These are phyloP conservation scores for Cucumis hystrix DNA, from an alignment of 306 rosid genomes.

Conservation along the genomic window DNA sequence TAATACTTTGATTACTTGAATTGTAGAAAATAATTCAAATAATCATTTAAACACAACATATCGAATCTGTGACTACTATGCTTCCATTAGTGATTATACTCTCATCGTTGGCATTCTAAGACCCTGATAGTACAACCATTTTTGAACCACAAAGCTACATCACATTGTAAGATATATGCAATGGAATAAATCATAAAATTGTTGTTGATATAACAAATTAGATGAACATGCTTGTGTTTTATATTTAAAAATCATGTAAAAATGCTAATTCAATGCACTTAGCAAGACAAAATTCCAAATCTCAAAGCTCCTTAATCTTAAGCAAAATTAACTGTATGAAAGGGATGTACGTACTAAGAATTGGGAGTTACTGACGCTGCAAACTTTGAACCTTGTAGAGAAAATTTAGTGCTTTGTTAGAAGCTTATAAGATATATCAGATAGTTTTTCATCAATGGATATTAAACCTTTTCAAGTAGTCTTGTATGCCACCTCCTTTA, in stretches of 20 bases:
- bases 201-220: background rate
- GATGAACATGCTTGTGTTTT: slow-evolving; percentile 1
- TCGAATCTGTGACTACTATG: no score
- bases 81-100: no score
- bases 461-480: background rate
- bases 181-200: background rate
- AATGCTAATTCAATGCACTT: slow-evolving; percentile 6
- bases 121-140: background rate
- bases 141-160: background rate
- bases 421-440: background rate
- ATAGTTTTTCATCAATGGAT: background rate
- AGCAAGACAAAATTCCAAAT: background rate
- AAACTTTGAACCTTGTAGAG: background rate
- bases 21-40: no score
- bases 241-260: background rate
- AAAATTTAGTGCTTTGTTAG: background rate
- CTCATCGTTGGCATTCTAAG: background rate
- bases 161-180: background rate
- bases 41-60: no score
- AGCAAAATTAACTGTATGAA: background rate
- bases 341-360: background rate
- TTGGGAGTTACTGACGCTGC: background rate
- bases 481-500: background rate
- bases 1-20: no score
- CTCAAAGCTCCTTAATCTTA: background rate